Base-by-base conservation (phyloP, 257 asterid genomes). In the Schizonepeta tenuifolia region DNA sequence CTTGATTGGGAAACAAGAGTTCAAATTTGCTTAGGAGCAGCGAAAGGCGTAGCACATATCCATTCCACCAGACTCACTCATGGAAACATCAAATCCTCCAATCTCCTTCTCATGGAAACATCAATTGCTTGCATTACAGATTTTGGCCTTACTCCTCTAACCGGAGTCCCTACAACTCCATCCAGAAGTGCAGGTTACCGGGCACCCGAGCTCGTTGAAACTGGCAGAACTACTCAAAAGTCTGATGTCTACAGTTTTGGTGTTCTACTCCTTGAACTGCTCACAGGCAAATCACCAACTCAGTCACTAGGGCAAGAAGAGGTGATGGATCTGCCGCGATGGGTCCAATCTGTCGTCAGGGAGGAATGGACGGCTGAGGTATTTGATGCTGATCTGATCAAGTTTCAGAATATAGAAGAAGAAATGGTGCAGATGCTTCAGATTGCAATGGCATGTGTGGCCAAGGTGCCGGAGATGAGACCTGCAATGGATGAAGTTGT, bases 311-410 rank as follows among this genome's bases (percentile, higher is more conserved):
- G 90, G 41, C 85, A 82, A 7, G 91, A 84, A 4, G 90, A 85
- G 67, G 86, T 57, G 31, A 76, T 78, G 3, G 96, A 89, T 75
- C 77, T 87, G 38, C 93, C 96, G 1, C 53, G 78, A 20, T 89
- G 96, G 96, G 93, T 89, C 44, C 93, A 87, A 43, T 89, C 93
- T 15, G 86, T 89, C 18, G 91, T 87, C 57, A 79, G 87, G 79
- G 93, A 87, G 81, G 91, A 89, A 70, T 89, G 96, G 93, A 89
- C 96, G 26, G 89, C 96, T 7, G 96, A 87, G 87, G 89, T 89
- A 40, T 89, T 89, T 40, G 96, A 89, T 35, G 70, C 82, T 36
- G 82, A 81, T 51, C 81, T 89, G 67, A 71, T 84, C 26, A 83
- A 77, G 80, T 74, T 72, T 54, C 81, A 47, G 24, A 85, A 83